phyloP scores from a whole-genome alignment of 225 moss, liverwort and hornwort species.

The Marchantia polymorpha region DNA sequence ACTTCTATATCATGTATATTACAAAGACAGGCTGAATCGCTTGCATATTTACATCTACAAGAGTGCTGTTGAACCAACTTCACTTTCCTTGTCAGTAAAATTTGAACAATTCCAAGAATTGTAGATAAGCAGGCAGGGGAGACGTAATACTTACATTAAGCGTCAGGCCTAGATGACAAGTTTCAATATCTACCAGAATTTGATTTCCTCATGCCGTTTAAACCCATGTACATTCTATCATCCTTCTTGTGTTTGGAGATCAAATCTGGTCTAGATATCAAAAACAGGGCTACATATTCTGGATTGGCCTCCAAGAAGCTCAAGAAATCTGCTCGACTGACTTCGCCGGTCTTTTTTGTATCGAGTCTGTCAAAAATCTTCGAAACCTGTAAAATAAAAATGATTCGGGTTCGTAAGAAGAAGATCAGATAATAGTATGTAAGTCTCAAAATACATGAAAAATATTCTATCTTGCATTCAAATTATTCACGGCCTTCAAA shows the following conservation, averaged over 20 bases:
- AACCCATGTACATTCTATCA: slow-evolving; percentile 12
- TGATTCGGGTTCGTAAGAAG: background rate
- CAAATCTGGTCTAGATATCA: slow-evolving; percentile 73
- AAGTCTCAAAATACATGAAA: background rate
- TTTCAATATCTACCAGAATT: slow-evolving; percentile 20
- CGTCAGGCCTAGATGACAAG: background rate
- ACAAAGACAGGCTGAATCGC: slow-evolving; percentile 11
- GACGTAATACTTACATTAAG: background rate
- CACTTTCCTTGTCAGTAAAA: background rate
- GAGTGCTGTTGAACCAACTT: slow-evolving; percentile 11
- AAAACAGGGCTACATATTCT: slow-evolving; percentile 74
- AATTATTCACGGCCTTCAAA: background rate
- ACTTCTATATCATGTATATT: slow-evolving; percentile 19
- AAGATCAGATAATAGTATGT: background rate
- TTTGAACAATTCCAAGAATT: background rate
- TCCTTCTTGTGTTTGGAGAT: slow-evolving; percentile 29
- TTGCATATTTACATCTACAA: slow-evolving; percentile 17
- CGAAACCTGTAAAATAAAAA: slow-evolving; percentile 51
- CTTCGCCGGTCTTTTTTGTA: slow-evolving; percentile 59
- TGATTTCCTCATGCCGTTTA: slow-evolving; percentile 23
- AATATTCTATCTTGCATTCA: background rate
- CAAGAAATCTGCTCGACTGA: slow-evolving; percentile 62
- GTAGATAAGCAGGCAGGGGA: background rate
- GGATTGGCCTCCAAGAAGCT: slow-evolving; percentile 72
- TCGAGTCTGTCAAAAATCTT: slow-evolving; percentile 64